A percentile compares a stretch with the other conserved stretches of the same genome.
These are phyloP conservation scores for Irpex sp. DNA, from an alignment of 1,284 basidiomycete genomes.

Conservation along the genomic window DNA sequence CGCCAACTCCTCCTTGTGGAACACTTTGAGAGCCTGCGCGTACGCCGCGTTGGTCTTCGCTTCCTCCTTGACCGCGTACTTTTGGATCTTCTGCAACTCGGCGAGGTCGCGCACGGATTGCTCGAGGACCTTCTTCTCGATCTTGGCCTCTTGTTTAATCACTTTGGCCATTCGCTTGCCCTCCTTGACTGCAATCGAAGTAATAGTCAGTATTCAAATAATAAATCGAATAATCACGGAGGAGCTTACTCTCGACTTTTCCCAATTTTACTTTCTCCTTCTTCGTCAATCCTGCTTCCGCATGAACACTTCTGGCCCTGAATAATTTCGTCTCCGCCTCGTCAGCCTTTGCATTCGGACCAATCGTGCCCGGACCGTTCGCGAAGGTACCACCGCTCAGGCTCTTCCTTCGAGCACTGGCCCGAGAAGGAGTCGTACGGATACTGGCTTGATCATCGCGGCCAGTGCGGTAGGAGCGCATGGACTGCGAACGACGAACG, in stretches of 20 bases:
- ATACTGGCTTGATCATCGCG: conserved; percentile 18
- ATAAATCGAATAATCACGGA: not conserved
- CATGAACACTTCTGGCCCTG: conserved; percentile 33
- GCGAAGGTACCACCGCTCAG: conserved; percentile 42
- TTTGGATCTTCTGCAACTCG: conserved; percentile 50
- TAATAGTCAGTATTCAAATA: not conserved
- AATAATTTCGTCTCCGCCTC: conserved; percentile 31
- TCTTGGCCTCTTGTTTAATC: conserved; percentile 48
- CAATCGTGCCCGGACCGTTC: conserved; percentile 44
- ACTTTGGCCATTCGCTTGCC: conserved; percentile 48
- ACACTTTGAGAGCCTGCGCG: conserved; percentile 36
- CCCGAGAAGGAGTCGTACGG: conserved; percentile 16
- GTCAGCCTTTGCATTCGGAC: conserved; percentile 31
- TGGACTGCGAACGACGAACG: conserved; percentile 21
- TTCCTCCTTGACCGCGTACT: conserved; percentile 49
- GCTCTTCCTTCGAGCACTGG: conserved; percentile 27
- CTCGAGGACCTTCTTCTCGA: conserved; percentile 44
- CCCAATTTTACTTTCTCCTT: conserved; percentile 44
- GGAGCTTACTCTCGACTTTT: conserved; percentile 42
- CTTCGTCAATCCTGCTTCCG: conserved; percentile 38
- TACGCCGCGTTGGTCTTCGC: conserved; percentile 39
- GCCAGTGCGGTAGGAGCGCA: conserved; percentile 25
- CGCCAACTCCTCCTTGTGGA: conserved; percentile 46
- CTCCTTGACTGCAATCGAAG: conserved; percentile 38
- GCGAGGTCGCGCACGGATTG: conserved; percentile 48